phyloP scores from a whole-genome alignment of 2,329 filamentous ascomycete species.

The Mycosphaerella sp. region DNA sequence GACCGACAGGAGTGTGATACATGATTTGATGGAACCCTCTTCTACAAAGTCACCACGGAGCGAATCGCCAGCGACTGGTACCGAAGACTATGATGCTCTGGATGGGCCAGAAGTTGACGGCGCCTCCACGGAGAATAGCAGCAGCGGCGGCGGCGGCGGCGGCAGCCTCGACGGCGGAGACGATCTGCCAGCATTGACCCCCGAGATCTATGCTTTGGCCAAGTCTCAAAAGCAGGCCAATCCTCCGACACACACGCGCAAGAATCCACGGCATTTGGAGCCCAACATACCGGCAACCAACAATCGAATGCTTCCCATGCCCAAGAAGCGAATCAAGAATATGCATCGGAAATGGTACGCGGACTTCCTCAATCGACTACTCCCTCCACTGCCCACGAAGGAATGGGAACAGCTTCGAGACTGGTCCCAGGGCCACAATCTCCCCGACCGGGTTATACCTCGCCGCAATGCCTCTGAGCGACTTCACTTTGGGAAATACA shows the following conservation, averaged over 20 bases:
- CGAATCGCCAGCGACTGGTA: neutral
- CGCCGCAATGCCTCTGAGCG: conserved; percentile 6
- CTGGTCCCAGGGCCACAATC: conserved; percentile 31
- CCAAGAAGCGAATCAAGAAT: conserved; percentile 40
- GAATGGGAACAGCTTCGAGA: conserved; percentile 42
- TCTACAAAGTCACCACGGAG: neutral
- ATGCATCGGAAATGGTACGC: conserved; percentile 41
- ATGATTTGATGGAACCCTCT: neutral
- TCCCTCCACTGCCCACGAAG: conserved; percentile 40
- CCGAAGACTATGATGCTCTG: neutral
- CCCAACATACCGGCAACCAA: conserved; percentile 40
- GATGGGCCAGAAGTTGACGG: neutral
- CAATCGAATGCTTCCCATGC: conserved; percentile 43
- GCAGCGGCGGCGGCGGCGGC: no score
- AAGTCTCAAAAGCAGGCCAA: conserved; percentile 27
- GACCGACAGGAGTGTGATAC: neutral
- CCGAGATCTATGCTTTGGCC: conserved; percentile 28
- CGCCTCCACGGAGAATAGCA: neutral
- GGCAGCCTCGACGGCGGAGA: neutral
- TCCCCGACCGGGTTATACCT: conserved; percentile 2
- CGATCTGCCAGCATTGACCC: conserved; percentile 34
- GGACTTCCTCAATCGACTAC: conserved; percentile 36
- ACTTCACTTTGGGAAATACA: conserved; percentile 10
- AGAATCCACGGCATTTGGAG: conserved; percentile 20
- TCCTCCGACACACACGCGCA: conserved; percentile 30